phyloP scores from a whole-genome alignment of 192 early-diverging fungal species.

The Glomus cerebriforme region DNA sequence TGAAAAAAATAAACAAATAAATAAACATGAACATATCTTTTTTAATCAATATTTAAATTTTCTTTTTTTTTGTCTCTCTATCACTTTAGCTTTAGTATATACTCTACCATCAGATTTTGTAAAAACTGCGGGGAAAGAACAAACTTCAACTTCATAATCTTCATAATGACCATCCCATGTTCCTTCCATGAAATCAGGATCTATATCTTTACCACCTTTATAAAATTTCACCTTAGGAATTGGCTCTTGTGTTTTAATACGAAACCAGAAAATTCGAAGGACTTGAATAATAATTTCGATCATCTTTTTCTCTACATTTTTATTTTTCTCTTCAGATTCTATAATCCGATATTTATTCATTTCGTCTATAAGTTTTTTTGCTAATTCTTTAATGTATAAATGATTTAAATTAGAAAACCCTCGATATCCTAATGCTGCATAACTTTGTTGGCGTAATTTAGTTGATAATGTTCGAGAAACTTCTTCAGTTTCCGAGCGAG shows the following conservation, averaged over 20 bases:
- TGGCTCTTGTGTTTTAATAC: not conserved
- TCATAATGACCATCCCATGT: not conserved
- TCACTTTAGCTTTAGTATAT: constrained; percentile 25
- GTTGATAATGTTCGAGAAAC: not conserved
- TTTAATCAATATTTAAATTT: too few relatives aligned
- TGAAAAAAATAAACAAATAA: too few relatives aligned
- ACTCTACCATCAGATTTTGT: not conserved
- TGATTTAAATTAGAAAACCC: not conserved
- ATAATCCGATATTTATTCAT: constrained; percentile 6
- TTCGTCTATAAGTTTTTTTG: not conserved
- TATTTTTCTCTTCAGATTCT: constrained; percentile 1
- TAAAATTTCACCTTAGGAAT: not conserved
- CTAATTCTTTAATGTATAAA: not conserved
- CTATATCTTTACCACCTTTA: not conserved
- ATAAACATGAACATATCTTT: too few relatives aligned
- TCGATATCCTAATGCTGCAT: not conserved
- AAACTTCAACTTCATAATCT: constrained; percentile 22
- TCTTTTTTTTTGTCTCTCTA: not conserved
- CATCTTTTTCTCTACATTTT: not conserved
- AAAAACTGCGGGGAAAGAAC: constrained; percentile 14
- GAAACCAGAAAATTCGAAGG: constrained; percentile 16
- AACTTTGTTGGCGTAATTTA: constrained; percentile 21
- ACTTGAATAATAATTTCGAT: not conserved
- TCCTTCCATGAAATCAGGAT: constrained; percentile 15
- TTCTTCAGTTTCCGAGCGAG: not conserved